A percentile compares a stretch with the other conserved stretches of the same genome.
phyloP scores from a whole-genome alignment of 768 basidiomycete genomes.

The Butyriboletus loyo region DNA sequence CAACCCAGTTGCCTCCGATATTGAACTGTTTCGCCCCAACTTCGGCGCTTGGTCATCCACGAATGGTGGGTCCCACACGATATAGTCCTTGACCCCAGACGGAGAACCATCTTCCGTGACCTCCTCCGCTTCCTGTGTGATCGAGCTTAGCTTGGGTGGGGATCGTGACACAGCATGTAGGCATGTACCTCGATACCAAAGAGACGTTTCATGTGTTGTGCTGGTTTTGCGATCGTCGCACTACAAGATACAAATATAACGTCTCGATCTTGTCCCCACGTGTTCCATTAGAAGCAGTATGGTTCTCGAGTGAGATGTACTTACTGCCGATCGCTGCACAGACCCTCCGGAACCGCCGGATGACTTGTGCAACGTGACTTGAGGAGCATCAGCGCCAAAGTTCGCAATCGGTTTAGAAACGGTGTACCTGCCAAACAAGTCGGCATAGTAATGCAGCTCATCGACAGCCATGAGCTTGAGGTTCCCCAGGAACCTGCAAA shows the following conservation, averaged over 20 bases:
- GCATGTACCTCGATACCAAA: constrained; percentile 55
- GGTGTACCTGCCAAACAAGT: constrained; percentile 70
- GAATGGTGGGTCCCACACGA: constrained; percentile 72
- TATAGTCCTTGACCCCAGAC: constrained; percentile 71
- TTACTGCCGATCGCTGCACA: constrained; percentile 76
- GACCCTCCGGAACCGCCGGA: constrained; percentile 72
- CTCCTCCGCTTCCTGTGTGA: constrained; percentile 51
- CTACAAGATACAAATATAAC: constrained; percentile 79
- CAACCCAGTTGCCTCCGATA: constrained; percentile 65
- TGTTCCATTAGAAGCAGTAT: background rate
- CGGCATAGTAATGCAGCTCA: constrained; percentile 85
- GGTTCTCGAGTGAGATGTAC: constrained; percentile 20
- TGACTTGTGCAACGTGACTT: constrained; percentile 79
- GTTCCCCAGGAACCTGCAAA: constrained; percentile 65
- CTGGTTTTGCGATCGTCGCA: constrained; percentile 79
- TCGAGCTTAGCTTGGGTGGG: background rate
- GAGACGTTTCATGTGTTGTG: constrained; percentile 70
- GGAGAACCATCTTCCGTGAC: constrained; percentile 83
- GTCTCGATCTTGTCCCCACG: constrained; percentile 40
- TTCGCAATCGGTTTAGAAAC: background rate
- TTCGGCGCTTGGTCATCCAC: constrained; percentile 52
- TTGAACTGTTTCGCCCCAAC: constrained; percentile 53
- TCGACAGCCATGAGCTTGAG: constrained; percentile 78
- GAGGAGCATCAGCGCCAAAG: background rate
- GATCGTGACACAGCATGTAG: constrained; percentile 10